Base-by-base conservation (phyloP, 2,329 filamentous ascomycete species). In the Talaromyces verruculosus region DNA sequence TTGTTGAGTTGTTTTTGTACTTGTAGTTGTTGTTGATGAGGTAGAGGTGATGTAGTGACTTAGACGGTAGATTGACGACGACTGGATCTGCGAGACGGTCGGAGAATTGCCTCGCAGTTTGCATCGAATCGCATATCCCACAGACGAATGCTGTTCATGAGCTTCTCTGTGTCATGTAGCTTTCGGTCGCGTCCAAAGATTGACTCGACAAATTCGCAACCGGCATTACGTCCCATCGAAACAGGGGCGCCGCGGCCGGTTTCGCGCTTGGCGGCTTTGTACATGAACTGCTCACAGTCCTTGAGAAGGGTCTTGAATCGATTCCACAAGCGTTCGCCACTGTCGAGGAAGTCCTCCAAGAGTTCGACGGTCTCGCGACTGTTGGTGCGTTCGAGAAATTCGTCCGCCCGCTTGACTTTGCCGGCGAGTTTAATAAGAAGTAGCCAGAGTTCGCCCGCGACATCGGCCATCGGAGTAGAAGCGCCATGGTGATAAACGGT, bases 91-190 rank as follows among this genome's bases (percentile, higher is more conserved):
- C 66, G 63, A 19, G 64, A 66, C 5, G 64, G 85, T 84, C 70
- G 82, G 67, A 98, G 83, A 71, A 98, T 94, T 33, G 94, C 91
- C 74, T 96, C 92, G 81, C 93, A 97, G 84, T 98, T 97, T 78
- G 91, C 92, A 74, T 97, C 93, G 79, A 97, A 99, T 57, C 94
- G 90, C 80, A 96, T 88, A 78, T 91, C 93, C 92, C 94, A 99
- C 41, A 93, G 84, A 60, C 91, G 87, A 74, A 97, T 89, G 69
- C 88, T 89, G 70, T 91, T 88, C 92, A 98, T 98, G 80, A 97
- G 88, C 79, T 91, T 91, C 83, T 97, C 92, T 1, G 94, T 97
- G 79, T 89, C 89, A 77, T 93, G 89, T 64, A 97, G 84, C 81
- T 97, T 91, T 69, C 93, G 87, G 75, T 98, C 94, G 69, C 91